A percentile compares a stretch with the other conserved stretches of the same genome.
phyloP scores from a whole-genome alignment of 2,329 filamentous ascomycete species.

The Hawksworthiomyces lignivorus region DNA sequence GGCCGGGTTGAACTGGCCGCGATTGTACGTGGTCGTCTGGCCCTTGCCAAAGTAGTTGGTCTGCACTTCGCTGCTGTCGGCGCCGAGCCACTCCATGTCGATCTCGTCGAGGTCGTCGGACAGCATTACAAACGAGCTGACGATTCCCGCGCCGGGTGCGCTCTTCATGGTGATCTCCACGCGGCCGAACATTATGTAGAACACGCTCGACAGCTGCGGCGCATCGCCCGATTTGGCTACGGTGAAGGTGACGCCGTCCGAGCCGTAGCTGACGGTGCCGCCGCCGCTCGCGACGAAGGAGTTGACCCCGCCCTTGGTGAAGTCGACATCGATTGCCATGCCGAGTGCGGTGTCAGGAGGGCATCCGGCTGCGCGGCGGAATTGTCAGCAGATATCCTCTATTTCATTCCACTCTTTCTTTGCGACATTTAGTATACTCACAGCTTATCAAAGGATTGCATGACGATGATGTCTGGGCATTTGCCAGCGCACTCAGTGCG shows the following conservation, averaged over 20 bases:
- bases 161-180: conserved; percentile 81
- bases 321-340: conserved; percentile 75
- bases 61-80: conserved; percentile 70
- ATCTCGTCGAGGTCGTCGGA: conserved; percentile 94
- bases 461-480: conserved; percentile 24
- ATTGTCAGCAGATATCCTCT: too few relatives aligned
- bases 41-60: conserved; percentile 97
- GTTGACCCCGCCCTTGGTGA: conserved; percentile 67
- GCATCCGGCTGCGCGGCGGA: conserved; percentile 46
- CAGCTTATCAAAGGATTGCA: conserved; percentile 12
- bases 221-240: conserved; percentile 72
- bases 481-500: conserved; percentile 13
- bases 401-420: neutral
- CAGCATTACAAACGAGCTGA: conserved; percentile 84
- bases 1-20: conserved; percentile 70
- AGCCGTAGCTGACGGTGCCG: conserved; percentile 64
- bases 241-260: conserved; percentile 73
- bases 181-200: conserved; percentile 99
- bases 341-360: conserved; percentile 73
- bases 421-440: conserved; percentile 1
- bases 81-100: conserved; percentile 93
- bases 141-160: conserved; percentile 82
- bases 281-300: conserved; percentile 64
- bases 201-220: conserved; percentile 78
- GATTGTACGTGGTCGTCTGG: conserved; percentile 74